A percentile compares a stretch with the other conserved stretches of the same genome.
phyloP scores from a whole-genome alignment of 768 basidiomycete species.

The Rhodotorula taiwanensis region DNA sequence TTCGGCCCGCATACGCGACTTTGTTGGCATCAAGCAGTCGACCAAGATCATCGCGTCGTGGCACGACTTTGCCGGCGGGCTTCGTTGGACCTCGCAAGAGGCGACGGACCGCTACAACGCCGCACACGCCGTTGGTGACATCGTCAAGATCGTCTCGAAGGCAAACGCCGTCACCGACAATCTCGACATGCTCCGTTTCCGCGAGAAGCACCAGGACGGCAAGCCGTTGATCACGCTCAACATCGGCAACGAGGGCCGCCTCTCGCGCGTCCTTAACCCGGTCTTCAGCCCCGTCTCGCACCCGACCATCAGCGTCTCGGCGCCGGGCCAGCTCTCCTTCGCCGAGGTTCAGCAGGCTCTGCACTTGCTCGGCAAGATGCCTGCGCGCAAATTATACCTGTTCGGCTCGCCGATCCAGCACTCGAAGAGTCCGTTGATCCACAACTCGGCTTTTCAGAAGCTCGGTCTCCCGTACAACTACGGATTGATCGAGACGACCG shows the following conservation, averaged over 20 bases:
- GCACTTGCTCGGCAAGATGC: constrained; percentile 70
- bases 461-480: constrained; percentile 83
- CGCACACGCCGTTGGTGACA: constrained; percentile 67
- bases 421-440: constrained; percentile 86
- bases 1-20: constrained; percentile 55
- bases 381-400: constrained; percentile 68
- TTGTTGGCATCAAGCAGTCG: constrained; percentile 59
- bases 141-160: constrained; percentile 86
- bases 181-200: constrained; percentile 68
- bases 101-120: constrained; percentile 64
- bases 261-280: constrained; percentile 78
- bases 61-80: constrained; percentile 84
- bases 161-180: constrained; percentile 71
- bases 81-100: constrained; percentile 67
- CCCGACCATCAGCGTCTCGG: constrained; percentile 71
- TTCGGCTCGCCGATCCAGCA: constrained; percentile 82
- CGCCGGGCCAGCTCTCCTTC: constrained; percentile 88
- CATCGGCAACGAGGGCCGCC: constrained; percentile 70
- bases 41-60: constrained; percentile 84
- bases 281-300: constrained; percentile 88
- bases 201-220: constrained; percentile 50
- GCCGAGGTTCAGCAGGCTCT: constrained; percentile 75
- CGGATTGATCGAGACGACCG: constrained; percentile 63
- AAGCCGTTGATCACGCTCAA: constrained; percentile 93
- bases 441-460: constrained; percentile 75